These are phyloP conservation scores for Amanita pseudoporphyria DNA, from an alignment of 768 basidiomycete genomes.

Conservation along the genomic window DNA sequence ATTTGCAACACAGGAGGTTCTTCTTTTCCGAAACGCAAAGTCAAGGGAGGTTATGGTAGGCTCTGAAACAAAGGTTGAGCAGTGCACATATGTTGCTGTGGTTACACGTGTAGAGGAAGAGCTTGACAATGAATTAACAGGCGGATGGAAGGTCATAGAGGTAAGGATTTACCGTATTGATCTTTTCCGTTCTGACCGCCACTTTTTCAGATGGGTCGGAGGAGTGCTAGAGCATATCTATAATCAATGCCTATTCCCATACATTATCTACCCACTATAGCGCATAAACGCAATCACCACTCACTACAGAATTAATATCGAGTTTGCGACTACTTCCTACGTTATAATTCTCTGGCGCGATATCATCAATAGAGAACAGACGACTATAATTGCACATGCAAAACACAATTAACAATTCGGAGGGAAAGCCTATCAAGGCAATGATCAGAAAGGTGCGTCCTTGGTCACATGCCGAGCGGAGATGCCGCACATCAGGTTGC, in stretches of 20 bases:
- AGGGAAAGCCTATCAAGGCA: no score
- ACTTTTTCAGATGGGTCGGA: conserved; percentile 28
- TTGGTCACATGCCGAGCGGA: no score
- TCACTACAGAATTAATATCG: conserved; percentile 13
- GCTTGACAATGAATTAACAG: conserved; percentile 85
- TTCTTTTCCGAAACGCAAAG: conserved; percentile 85
- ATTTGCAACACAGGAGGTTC: conserved; percentile 90
- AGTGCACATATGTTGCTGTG: conserved; percentile 88
- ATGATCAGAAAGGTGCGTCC: no score
- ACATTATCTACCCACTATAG: conserved; percentile 13
- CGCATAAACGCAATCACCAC: conserved; percentile 18
- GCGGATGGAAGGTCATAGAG: conserved; percentile 98
- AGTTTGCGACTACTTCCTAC: no score
- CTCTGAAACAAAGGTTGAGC: conserved; percentile 84
- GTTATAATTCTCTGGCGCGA: no score
- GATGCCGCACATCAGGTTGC: no score
- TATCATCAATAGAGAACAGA: no score
- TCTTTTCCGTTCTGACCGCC: conserved; percentile 3
- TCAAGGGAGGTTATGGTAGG: conserved; percentile 84
- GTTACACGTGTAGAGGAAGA: conserved; percentile 85
- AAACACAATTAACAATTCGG: no score
- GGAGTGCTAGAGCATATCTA: conserved; percentile 37
- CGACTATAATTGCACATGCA: no score
- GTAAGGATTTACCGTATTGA: conserved; percentile 30
- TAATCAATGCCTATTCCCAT: conserved; percentile 13